These are phyloP conservation scores for Candida oleophila DNA, from an alignment of 805 yeast genomes.

Conservation along the genomic window DNA sequence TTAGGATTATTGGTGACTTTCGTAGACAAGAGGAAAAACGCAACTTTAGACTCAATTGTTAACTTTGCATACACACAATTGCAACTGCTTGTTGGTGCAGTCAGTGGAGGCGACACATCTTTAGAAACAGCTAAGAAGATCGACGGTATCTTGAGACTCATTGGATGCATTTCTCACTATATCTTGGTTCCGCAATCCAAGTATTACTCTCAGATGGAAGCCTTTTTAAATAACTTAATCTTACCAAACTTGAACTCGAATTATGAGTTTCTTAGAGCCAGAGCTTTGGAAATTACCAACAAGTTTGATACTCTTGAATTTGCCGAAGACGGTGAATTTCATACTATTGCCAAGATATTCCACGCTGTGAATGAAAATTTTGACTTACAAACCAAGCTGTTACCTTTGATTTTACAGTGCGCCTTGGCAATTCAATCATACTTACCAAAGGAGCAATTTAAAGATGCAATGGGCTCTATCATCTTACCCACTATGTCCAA, in stretches of 20 bases:
- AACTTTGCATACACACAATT: conserved; percentile 58
- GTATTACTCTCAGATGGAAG: conserved; percentile 62
- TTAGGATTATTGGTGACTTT: conserved; percentile 67
- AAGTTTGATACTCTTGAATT: conserved; percentile 65
- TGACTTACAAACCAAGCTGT: conserved; percentile 27
- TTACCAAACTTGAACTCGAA: conserved; percentile 69
- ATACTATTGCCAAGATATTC: conserved; percentile 24
- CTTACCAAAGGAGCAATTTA: conserved; percentile 61
- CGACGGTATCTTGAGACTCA: conserved; percentile 77
- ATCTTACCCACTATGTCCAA: conserved; percentile 83
- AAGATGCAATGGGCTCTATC: conserved; percentile 62
- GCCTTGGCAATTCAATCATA: conserved; percentile 84
- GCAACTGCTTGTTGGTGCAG: conserved; percentile 20
- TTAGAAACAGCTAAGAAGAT: conserved; percentile 56
- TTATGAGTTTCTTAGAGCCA: conserved; percentile 68
- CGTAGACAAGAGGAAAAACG: conserved; percentile 63
- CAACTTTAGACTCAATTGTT: conserved; percentile 59
- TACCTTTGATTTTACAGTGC: conserved; percentile 81
- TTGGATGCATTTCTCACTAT: conserved; percentile 69
- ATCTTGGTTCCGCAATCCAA: conserved; percentile 53
- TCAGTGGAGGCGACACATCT: conserved; percentile 25
- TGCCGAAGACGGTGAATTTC: conserved; percentile 16
- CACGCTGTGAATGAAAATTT: conserved; percentile 36
- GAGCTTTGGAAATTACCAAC: conserved; percentile 66
- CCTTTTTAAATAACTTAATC: conserved; percentile 59